Base-by-base conservation (phyloP, 192 early-diverging fungal species). In the Backusella westeae region DNA sequence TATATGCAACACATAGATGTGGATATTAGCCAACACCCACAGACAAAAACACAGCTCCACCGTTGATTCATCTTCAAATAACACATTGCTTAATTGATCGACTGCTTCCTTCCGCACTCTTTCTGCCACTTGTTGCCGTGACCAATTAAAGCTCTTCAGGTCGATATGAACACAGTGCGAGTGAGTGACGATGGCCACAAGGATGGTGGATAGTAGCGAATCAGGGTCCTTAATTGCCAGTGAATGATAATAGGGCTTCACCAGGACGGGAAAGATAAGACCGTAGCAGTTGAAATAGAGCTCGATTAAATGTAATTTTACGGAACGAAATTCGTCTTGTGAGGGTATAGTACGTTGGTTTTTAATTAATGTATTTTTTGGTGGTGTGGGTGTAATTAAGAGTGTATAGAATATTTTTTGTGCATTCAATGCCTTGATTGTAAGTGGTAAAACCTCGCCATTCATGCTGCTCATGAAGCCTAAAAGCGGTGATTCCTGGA, bases 11-110 rank as follows among this genome's bases (percentile, higher is more conserved):
- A 34, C 34, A 4, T 42, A 53, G n/a, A 76, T 34, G 9, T 49
- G 46, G 8, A 49, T 38, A 36, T 46, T 49, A 23, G 67, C 66
- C 26, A 76, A 34, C 19, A 49, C 32, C 42, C 35, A 36, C 23
- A 76, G 39, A 5, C 66, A 32, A 36, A 42, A 44, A 34, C 49
- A 34, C 35, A 46, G 42, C n/a, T 76, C 75, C 49, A 69, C 34
- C 1, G 75, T 76, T 53, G 75, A 49, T 17, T 52, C 32, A 3
- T 39, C n/a, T 7, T 69, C 75, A 26, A 76, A 76, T 26, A 76
- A 36, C 6, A 69, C 75, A 12, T 76, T 67, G 29, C 67, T 67
- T 53, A 76, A 3, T 49, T 49, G 9, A 4, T 42, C 34, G 5
- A 44, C 23, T 21, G 67, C 75, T 29, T 68, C 32, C 23, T 44